A percentile compares a stretch with the other conserved stretches of the same genome.
Evolutionary conservation across 257 asterid species (phyloP).

Genomic region (Buddleja alternifolia): DNA sequence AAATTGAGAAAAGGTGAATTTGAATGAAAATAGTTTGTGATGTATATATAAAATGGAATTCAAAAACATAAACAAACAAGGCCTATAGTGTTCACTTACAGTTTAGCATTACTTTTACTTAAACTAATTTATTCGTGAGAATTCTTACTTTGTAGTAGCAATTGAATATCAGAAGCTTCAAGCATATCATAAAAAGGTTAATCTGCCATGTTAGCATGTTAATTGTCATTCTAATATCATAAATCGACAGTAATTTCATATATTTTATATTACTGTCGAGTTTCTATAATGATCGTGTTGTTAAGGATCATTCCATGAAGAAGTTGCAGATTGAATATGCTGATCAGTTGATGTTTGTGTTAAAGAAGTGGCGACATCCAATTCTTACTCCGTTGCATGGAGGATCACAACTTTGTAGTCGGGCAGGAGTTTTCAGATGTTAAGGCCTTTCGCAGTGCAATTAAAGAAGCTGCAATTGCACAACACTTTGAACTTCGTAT

Average conservation of each 20-base stretch:
- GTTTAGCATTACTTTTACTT: background rate
- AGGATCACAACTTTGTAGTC: slow-evolving; percentile 46
- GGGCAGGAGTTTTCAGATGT: slow-evolving; percentile 85
- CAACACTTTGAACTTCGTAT: slow-evolving; percentile 80
- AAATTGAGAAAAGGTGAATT: no score
- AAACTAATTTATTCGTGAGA: background rate
- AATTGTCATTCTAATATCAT: slow-evolving; percentile 1
- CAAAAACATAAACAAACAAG: no score
- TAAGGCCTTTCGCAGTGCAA: slow-evolving; percentile 68
- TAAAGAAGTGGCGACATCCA: background rate
- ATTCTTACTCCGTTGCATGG: slow-evolving; percentile 45
- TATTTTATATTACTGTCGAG: slow-evolving; percentile 18
- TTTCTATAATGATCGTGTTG: slow-evolving; percentile 1
- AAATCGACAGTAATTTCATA: background rate
- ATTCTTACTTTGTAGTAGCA: background rate
- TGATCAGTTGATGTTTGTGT: slow-evolving; percentile 29
- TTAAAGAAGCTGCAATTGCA: slow-evolving; percentile 82
- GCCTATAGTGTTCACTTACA: background rate
- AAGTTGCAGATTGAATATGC: slow-evolving; percentile 21
- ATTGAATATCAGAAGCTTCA: background rate
- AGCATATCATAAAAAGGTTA: background rate
- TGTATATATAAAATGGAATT: no score
- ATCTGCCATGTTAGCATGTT: slow-evolving; percentile 7
- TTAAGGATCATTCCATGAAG: slow-evolving; percentile 15
- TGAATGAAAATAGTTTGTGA: no score